Evolutionary conservation across 345 rosid species (phyloP), one percentile per base, ranked within the genome.

Genomic region (Citrus trifoliata): DNA sequence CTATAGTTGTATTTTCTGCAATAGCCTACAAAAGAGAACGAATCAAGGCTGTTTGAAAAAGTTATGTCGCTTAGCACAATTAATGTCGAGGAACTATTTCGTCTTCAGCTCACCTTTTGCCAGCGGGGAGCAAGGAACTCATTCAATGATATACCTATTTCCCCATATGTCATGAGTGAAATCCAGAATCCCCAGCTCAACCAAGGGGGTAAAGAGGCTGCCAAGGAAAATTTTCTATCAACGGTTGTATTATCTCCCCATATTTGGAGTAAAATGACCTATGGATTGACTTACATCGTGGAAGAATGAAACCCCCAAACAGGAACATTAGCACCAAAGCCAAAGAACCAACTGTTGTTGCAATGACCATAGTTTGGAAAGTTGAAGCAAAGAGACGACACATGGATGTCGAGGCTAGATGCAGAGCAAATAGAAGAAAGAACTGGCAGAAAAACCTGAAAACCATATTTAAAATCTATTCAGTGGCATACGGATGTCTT

Each of bases 111-210:
- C 42, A 85, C 87, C 88, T 85, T 77, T 66, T 82, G 86, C 95
- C 95, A 91, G 75, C 92, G 86, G 22, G 89, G 85, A 22, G 90
- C 87, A 72, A 82, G 82, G 79, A 91, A 79, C 70, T 91, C 93
- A 70, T 91, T 91, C 42, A 89, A 81, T 3, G 83, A 25, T 35
- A 91, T 60, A 27, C 88, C 91, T 12, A 87, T 90, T 73, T 83
- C 83, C 9, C 85, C 92, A n/a, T 90, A 91, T 25, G 89, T 69
- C 81, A 91, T 35, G 21, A 92, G 93, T 21, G 93, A 91, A 24
- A 87, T 16, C 95, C 95, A 90, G 58, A 87, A 90, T 18, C 83
- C 95, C 95, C 93, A 91, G 30, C 79, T 76, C 89, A 88, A 84
- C 90, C 95, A 90, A 32, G 75, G 63, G 33, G 93, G 95, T 75